phyloP scores from a whole-genome alignment of 2,329 filamentous ascomycete genomes.

The Talaromyces sp. region DNA sequence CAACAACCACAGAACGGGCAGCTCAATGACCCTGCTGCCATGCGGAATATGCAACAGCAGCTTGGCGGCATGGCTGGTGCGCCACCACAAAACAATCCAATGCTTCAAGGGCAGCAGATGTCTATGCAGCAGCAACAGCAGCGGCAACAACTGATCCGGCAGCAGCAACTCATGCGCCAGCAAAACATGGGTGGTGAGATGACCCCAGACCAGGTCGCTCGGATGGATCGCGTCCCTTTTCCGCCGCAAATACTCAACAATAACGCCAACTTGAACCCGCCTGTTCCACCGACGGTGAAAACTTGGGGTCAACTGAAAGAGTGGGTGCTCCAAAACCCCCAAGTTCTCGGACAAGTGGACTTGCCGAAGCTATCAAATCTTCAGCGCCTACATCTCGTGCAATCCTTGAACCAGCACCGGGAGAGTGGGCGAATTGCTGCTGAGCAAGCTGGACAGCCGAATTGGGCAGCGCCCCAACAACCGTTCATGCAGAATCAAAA shows the following conservation, averaged over 20 bases:
- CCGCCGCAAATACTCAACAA: constrained; percentile 30
- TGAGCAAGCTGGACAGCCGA: constrained; percentile 18
- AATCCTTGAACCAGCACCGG: constrained; percentile 22
- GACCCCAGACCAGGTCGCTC: constrained; percentile 34
- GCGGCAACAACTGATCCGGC: constrained; percentile 23
- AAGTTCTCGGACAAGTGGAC: constrained; percentile 36
- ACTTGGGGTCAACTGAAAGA: constrained; percentile 55
- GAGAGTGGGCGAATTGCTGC: constrained; percentile 14
- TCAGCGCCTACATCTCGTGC: constrained; percentile 42
- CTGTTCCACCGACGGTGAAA: constrained; percentile 46
- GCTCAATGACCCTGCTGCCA: constrained; percentile 26
- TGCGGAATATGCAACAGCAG: constrained; percentile 30
- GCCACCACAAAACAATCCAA: constrained; percentile 24
- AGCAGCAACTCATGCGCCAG: constrained; percentile 28
- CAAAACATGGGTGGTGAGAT: constrained; percentile 31
- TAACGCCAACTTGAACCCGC: constrained; percentile 24
- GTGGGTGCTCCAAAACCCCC: constrained; percentile 45
- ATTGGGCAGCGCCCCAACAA: constrained; percentile 22
- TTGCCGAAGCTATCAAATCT: constrained; percentile 35
- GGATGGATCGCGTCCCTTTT: constrained; percentile 39
- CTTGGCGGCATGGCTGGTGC: constrained; percentile 25
- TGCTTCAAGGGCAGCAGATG: constrained; percentile 24
- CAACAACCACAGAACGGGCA: constrained; percentile 32
- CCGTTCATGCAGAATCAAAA: constrained; percentile 24
- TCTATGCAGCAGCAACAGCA: constrained; percentile 28